These are phyloP conservation scores for Colletotrichum echinochloae DNA, from an alignment of 2,329 filamentous ascomycete genomes.

Conservation along the genomic window DNA sequence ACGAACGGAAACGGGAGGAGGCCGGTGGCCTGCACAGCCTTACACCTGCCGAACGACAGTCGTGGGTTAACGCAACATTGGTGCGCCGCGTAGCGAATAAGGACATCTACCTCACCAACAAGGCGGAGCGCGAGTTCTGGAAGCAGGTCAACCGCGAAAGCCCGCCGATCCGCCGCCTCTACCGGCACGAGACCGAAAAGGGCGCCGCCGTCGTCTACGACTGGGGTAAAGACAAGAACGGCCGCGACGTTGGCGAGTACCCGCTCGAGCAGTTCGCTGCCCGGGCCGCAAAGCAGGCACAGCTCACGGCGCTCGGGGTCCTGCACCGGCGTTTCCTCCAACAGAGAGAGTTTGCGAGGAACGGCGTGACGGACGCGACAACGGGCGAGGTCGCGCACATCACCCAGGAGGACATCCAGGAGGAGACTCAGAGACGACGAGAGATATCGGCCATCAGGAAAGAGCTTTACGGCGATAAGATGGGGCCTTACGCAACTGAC, in stretches of 20 bases:
- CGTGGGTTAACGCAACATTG: conserved; percentile 61
- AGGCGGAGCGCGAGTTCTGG: conserved; percentile 69
- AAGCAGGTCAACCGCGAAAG: conserved; percentile 65
- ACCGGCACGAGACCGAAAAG: conserved; percentile 35
- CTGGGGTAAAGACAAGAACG: conserved; percentile 66
- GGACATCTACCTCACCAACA: conserved; percentile 54
- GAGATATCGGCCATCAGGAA: conserved; percentile 64
- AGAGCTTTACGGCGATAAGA: conserved; percentile 65
- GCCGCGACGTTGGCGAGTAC: conserved; percentile 63
- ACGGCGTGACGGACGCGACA: conserved; percentile 33
- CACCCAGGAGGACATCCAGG: conserved; percentile 55
- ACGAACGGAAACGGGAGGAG: conserved; percentile 58
- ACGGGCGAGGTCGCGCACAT: conserved; percentile 44
- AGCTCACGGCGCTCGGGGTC: conserved; percentile 57
- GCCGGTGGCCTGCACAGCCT: conserved; percentile 59
- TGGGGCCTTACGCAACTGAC: conserved; percentile 70
- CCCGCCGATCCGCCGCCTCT: conserved; percentile 61
- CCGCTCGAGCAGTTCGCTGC: conserved; percentile 59
- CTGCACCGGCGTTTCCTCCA: conserved; percentile 59
- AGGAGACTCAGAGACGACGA: conserved; percentile 60
- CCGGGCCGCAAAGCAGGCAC: conserved; percentile 55
- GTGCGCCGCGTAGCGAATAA: conserved; percentile 56
- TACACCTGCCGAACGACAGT: conserved; percentile 61
- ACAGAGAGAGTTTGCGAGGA: conserved; percentile 49
- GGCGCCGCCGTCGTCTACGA: conserved; percentile 47